Base-by-base conservation (phyloP, 169 alveolate species). In the Plasmodium gonderi region DNA sequence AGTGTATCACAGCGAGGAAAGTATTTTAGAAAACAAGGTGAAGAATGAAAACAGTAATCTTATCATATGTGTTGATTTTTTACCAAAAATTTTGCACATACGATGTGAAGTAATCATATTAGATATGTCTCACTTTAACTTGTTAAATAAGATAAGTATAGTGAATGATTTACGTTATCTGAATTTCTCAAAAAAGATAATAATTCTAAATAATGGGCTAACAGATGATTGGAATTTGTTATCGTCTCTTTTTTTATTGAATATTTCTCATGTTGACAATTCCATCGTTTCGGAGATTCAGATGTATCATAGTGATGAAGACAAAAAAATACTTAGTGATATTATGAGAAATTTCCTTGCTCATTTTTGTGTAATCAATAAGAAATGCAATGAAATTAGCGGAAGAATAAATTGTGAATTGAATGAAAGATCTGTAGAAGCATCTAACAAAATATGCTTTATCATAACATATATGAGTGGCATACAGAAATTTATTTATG, bases 401-500 rank as follows among this genome's bases (percentile, higher is more conserved):
- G 29, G 76, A 33, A 1, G 0, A 72, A 38, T 12, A 36, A 3
- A 33, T 0, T 14, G 31, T 36, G 47, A 2, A 17, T 9, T 12
- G 17, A 5, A 1, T 5, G 72, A 20, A 5, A 12, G n/a, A 12
- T 0, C 72, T n/a, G 33, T 36, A 29, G 33, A 3, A 17, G 11
- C 2, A 4, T 2, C n/a, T 14, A 77, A 14, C 9, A 90, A 36
- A 0, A 9, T 12, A 8, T 65, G 77, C 36, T 75, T 87, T 42
- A 45, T 90, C n/a, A 23, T 90, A 33, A 90, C 94, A 11, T 90
- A 77, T 23, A 90, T 90, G 90, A 90, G 90, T 33, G 94, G 94
- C 33, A 65, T 90, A 14, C 94, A 90, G 20, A 90, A 90, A 78
- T 67, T 54, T 26, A 90, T 90, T 14, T 90, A 90, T 44, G 94